These are phyloP conservation scores for Fusarium hostae DNA, from an alignment of 2,329 filamentous ascomycete genomes.

Conservation along the genomic window DNA sequence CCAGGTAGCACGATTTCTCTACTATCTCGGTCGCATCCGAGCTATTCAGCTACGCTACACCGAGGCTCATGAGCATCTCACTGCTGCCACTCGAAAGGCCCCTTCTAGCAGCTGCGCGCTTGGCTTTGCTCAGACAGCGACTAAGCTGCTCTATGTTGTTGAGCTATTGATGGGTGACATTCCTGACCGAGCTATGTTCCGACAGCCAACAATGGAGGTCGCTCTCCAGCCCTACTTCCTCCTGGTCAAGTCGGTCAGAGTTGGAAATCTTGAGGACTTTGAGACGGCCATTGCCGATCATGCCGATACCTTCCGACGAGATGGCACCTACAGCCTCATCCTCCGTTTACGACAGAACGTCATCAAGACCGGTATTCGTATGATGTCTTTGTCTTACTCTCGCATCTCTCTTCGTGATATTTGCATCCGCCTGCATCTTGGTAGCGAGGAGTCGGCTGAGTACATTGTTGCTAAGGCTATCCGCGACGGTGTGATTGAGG, in stretches of 20 bases:
- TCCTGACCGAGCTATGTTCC: constrained; percentile 93
- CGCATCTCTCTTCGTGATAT: constrained; percentile 97
- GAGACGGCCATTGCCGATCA: constrained; percentile 85
- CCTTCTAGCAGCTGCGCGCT: constrained; percentile 89
- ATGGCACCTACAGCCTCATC: constrained; percentile 95
- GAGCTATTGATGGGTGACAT: constrained; percentile 99
- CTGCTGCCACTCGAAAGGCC: constrained; percentile 92
- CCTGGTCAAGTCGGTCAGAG: constrained; percentile 92
- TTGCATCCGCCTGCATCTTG: constrained; percentile 91
- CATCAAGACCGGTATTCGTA: constrained; percentile 98
- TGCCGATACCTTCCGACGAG: constrained; percentile 86
- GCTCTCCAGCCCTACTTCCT: constrained; percentile 93
- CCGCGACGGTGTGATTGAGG: constrained; percentile 95
- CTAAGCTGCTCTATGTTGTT: constrained; percentile 95
- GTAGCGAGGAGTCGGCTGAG: constrained; percentile 96
- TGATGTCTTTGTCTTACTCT: constrained; percentile 98
- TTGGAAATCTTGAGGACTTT: constrained; percentile 96
- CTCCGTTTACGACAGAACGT: constrained; percentile 96
- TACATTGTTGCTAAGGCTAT: constrained; percentile 99
- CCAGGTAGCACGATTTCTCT: constrained; percentile 96
- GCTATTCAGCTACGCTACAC: constrained; percentile 97
- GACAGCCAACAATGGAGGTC: constrained; percentile 85
- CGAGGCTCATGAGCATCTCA: constrained; percentile 93
- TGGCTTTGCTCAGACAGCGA: constrained; percentile 95
- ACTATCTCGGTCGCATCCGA: constrained; percentile 95